These are phyloP conservation scores for Fraxinus xanthoxyloides DNA, from an alignment of 305 asterid species.

Conservation along the genomic window DNA sequence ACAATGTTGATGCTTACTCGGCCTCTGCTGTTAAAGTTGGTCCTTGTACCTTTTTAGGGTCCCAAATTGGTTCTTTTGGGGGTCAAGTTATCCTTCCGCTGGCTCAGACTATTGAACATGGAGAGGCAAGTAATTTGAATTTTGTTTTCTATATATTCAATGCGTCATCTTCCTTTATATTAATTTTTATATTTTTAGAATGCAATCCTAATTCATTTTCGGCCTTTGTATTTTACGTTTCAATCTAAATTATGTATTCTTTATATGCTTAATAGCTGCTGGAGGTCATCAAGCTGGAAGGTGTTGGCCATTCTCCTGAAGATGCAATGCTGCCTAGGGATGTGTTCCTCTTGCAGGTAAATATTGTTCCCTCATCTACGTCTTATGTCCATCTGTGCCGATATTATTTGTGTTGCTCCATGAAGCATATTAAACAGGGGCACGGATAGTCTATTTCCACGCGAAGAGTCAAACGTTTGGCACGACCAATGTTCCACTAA, in stretches of 20 bases:
- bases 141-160: background rate
- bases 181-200: background rate
- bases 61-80: conserved; percentile 68
- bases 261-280: conserved; percentile 51
- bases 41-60: conserved; percentile 36
- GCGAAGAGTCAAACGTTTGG: background rate
- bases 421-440: background rate
- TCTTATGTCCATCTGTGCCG: background rate
- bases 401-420: background rate
- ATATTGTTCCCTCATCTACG: conserved; percentile 3
- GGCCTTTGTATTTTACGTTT: background rate
- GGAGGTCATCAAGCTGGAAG: conserved; percentile 90
- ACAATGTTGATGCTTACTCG: conserved; percentile 70
- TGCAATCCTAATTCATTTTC: background rate
- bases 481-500: background rate
- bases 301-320: conserved; percentile 71
- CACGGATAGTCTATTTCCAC: background rate
- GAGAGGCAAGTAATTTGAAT: conserved; percentile 63
- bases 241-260: background rate
- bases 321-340: conserved; percentile 83
- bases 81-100: conserved; percentile 92
- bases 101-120: conserved; percentile 87
- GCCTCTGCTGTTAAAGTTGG: conserved; percentile 63
- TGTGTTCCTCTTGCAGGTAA: conserved; percentile 81
- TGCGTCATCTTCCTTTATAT: background rate